phyloP scores from a whole-genome alignment of 1,284 basidiomycete species.

The Marasmius fiardii region DNA sequence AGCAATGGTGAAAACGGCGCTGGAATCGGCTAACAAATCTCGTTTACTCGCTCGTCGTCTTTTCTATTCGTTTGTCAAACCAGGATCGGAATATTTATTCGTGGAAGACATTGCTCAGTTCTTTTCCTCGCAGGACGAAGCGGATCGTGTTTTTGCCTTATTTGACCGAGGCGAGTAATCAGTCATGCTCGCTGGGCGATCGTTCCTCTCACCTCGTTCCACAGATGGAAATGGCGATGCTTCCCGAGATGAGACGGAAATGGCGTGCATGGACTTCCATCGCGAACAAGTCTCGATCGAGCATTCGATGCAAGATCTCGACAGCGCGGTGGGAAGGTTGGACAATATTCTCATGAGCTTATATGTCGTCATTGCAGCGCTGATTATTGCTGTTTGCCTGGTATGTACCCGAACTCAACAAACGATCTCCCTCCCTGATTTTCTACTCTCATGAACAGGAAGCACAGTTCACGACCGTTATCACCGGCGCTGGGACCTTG shows the following conservation, averaged over 20 bases:
- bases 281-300: constrained; percentile 84
- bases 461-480: constrained; percentile 66
- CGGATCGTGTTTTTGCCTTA: constrained; percentile 63
- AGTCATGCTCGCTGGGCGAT: constrained; percentile 52
- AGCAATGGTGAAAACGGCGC: constrained; percentile 77
- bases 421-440: background rate
- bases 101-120: constrained; percentile 73
- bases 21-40: constrained; percentile 81
- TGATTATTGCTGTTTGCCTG: constrained; percentile 76
- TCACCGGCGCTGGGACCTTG: constrained; percentile 80
- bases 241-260: constrained; percentile 72
- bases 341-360: constrained; percentile 73
- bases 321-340: constrained; percentile 82
- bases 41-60: constrained; percentile 82
- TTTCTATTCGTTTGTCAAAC: constrained; percentile 83
- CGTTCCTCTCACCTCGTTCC: too few species aligned
- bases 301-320: constrained; percentile 87
- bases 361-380: constrained; percentile 62
- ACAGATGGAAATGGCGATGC: constrained; percentile 70
- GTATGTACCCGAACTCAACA: constrained; percentile 30
- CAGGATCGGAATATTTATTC: constrained; percentile 56
- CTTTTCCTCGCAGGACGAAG: constrained; percentile 69
- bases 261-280: constrained; percentile 80
- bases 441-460: constrained; percentile 40
- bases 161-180: constrained; percentile 60